These are phyloP conservation scores for Apocynum venetum DNA, from an alignment of 257 asterid genomes.

Conservation along the genomic window DNA sequence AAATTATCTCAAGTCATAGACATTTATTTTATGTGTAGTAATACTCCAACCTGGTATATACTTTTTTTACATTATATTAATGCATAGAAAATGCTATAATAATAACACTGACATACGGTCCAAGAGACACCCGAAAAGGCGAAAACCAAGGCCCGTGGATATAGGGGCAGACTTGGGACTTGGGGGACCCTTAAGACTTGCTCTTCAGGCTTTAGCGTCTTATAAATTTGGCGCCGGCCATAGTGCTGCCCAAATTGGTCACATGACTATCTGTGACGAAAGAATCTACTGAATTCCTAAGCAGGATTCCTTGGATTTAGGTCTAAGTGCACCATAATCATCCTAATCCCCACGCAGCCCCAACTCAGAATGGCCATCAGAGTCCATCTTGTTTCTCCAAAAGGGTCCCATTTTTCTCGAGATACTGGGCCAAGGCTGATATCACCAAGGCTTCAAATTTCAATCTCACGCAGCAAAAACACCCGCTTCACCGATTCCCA, in stretches of 20 bases:
- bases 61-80: too few relatives aligned
- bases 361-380: constrained; percentile 32
- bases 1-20: too few relatives aligned
- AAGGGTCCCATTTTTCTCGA: constrained; percentile 26
- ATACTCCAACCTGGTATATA: too few relatives aligned
- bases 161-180: neutral
- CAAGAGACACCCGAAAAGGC: too few relatives aligned
- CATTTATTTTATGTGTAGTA: too few relatives aligned
- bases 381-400: constrained; percentile 29
- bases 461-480: constrained; percentile 43
- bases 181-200: neutral
- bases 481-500: constrained; percentile 32
- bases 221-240: neutral
- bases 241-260: too few relatives aligned
- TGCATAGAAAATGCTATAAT: too few relatives aligned
- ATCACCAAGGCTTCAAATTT: constrained; percentile 23
- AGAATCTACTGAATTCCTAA: neutral
- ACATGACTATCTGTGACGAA: neutral
- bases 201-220: neutral
- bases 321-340: neutral
- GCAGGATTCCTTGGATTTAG: neutral
- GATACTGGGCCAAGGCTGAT: constrained; percentile 10
- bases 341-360: neutral
- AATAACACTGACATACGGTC: too few relatives aligned
- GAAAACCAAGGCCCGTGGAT: neutral